Conservation (phyloP, 2,329 filamentous ascomycete species). For the Zymoseptoria passerinii region DNA sequence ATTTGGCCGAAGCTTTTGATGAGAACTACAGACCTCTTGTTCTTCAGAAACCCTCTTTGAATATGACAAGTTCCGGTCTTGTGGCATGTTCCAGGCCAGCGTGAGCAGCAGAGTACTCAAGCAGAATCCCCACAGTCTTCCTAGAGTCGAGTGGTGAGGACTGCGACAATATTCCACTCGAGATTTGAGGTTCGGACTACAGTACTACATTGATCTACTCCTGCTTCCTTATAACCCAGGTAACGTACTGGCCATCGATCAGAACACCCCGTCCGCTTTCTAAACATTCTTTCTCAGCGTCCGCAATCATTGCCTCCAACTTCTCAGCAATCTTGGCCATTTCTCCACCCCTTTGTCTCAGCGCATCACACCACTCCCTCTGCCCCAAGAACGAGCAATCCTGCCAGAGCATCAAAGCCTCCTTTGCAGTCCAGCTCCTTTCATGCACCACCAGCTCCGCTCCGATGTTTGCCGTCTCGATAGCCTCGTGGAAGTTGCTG, state of each 20-base stretch:
- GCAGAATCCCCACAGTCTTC: background rate
- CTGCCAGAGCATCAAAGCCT: constrained; percentile 10
- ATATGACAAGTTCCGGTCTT: background rate
- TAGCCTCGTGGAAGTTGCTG: constrained; percentile 2
- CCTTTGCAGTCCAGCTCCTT: constrained; percentile 6
- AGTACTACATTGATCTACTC: background rate
- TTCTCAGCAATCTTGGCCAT: background rate
- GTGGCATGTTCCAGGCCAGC: background rate
- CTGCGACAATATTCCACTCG: background rate
- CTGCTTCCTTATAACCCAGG: background rate
- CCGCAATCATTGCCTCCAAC: background rate
- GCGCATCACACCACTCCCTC: constrained; percentile 10
- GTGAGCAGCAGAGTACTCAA: background rate
- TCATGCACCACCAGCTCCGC: constrained; percentile 9
- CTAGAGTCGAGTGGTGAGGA: background rate
- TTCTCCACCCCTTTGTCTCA: constrained; percentile 5
- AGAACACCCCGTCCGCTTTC: background rate
- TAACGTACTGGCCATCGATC: background rate
- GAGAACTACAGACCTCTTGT: background rate
- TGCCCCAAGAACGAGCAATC: constrained; percentile 13
- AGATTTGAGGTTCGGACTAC: background rate
- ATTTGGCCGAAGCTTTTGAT: no score
- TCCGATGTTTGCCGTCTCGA: constrained; percentile 2
- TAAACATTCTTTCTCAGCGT: background rate
- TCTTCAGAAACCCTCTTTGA: background rate